Evolutionary conservation across 2,329 filamentous ascomycete species (phyloP).

Genomic region (Escovopsis sp.): DNA sequence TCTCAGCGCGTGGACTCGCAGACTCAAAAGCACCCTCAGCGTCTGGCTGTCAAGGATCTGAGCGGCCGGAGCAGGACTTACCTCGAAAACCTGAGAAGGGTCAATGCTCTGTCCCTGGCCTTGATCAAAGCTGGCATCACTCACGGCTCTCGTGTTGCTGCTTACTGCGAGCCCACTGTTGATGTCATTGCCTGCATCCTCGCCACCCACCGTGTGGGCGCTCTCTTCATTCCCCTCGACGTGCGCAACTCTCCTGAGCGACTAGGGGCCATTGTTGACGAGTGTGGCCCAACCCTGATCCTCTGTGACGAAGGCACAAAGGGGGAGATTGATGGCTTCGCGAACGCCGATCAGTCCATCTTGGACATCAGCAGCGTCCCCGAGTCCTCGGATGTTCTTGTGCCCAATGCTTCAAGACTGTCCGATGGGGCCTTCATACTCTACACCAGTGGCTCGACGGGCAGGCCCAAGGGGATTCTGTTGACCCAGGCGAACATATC

Average conservation of each 20-base stretch:
- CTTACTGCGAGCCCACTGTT: slow-evolving; percentile 21
- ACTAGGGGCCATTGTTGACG: slow-evolving; percentile 15
- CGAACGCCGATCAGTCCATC: background rate
- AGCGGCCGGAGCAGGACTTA: background rate
- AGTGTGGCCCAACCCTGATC: slow-evolving; percentile 11
- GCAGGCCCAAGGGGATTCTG: slow-evolving; percentile 26
- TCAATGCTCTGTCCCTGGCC: background rate
- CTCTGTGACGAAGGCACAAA: slow-evolving; percentile 4
- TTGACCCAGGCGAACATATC: background rate
- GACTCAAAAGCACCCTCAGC: slow-evolving; percentile 1
- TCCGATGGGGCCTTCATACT: slow-evolving; percentile 13
- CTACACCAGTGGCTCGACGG: slow-evolving; percentile 17
- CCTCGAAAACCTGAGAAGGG: background rate
- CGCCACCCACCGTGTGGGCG: slow-evolving; percentile 22
- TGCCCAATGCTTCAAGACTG: background rate
- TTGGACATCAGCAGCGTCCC: background rate
- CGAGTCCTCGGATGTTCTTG: background rate
- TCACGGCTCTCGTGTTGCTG: slow-evolving; percentile 16
- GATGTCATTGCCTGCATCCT: slow-evolving; percentile 23
- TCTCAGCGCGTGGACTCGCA: slow-evolving; percentile 1
- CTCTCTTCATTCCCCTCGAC: slow-evolving; percentile 24
- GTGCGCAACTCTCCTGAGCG: slow-evolving; percentile 12
- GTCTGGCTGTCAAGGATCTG: slow-evolving; percentile 2
- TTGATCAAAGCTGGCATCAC: slow-evolving; percentile 1
- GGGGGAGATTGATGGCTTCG: slow-evolving; percentile 4